A percentile compares a stretch with the other conserved stretches of the same genome.
Evolutionary conservation across 441 rosid species (phyloP).

Genomic region (Erodium chrysanthum): DNA sequence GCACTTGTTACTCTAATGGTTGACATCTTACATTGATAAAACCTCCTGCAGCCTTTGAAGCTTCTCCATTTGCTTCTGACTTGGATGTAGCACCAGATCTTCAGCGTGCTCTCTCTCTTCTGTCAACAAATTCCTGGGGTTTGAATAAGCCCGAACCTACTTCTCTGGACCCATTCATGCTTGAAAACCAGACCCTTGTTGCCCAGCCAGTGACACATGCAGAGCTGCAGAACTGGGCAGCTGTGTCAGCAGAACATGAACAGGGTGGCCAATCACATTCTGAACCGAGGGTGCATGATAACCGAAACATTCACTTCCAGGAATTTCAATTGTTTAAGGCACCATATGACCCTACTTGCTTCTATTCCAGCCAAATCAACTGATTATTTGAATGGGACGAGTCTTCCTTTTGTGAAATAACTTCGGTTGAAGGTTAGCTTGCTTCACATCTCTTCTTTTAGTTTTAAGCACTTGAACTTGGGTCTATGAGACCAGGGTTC

Average conservation of each 20-base stretch:
- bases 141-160: constrained; percentile 11
- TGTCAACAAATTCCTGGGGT: constrained; percentile 10
- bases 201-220: constrained; percentile 9
- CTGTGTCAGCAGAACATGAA: neutral
- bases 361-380: constrained; percentile 6
- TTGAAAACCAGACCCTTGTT: neutral
- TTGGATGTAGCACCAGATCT: neutral
- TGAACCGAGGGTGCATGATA: constrained; percentile 1
- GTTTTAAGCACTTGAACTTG: neutral
- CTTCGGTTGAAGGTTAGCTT: neutral
- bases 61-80: constrained; percentile 5
- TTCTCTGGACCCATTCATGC: neutral
- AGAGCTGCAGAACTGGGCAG: constrained; percentile 1
- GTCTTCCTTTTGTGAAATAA: neutral
- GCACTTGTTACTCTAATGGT: neutral
- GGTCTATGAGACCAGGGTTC: too few species aligned
- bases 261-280: neutral
- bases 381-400: neutral
- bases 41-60: neutral
- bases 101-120: constrained; percentile 17
- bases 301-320: neutral
- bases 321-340: constrained; percentile 10
- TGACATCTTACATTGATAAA: neutral
- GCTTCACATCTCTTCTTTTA: neutral
- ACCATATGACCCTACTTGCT: constrained; percentile 4